These are phyloP conservation scores for Ilyonectria robusta DNA, from an alignment of 2,329 filamentous ascomycete species.

Conservation along the genomic window DNA sequence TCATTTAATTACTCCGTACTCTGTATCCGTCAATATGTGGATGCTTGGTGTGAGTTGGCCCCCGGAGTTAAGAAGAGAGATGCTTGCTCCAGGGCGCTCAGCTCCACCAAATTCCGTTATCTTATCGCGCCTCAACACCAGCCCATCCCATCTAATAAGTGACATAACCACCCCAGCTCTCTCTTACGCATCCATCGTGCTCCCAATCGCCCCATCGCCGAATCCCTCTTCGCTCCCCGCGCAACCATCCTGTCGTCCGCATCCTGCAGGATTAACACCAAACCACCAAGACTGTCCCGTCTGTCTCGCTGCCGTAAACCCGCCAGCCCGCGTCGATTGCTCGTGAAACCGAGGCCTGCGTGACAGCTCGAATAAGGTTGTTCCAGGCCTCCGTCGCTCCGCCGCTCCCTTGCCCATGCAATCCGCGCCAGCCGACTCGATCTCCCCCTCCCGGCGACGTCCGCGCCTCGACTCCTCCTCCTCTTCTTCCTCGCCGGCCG, in stretches of 20 bases:
- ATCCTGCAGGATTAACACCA: background rate
- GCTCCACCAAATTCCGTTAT: constrained; percentile 39
- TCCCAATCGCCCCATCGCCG: constrained; percentile 7
- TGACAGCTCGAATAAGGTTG: constrained; percentile 46
- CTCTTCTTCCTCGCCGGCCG: constrained; percentile 46
- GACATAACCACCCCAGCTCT: constrained; percentile 38
- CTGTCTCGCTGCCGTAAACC: constrained; percentile 13
- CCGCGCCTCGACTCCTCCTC: constrained; percentile 55
- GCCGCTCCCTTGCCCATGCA: constrained; percentile 49
- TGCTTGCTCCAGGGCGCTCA: background rate
- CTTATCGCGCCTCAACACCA: constrained; percentile 41
- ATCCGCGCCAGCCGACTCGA: constrained; percentile 48
- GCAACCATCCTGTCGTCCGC: background rate
- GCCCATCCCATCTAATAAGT: constrained; percentile 30
- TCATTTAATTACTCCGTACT: background rate
- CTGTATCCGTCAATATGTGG: background rate
- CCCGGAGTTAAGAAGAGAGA: constrained; percentile 26
- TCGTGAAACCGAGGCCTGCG: constrained; percentile 46
- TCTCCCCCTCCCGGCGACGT: constrained; percentile 56
- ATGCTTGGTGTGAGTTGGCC: background rate
- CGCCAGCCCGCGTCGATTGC: constrained; percentile 29
- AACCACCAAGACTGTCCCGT: background rate
- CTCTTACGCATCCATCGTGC: constrained; percentile 8
- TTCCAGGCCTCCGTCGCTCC: constrained; percentile 44
- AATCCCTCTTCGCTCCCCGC: constrained; percentile 2